Evolutionary conservation across 371 early-diverging fungal genomes (phyloP).

Genomic region (Smittium mucronatum): DNA sequence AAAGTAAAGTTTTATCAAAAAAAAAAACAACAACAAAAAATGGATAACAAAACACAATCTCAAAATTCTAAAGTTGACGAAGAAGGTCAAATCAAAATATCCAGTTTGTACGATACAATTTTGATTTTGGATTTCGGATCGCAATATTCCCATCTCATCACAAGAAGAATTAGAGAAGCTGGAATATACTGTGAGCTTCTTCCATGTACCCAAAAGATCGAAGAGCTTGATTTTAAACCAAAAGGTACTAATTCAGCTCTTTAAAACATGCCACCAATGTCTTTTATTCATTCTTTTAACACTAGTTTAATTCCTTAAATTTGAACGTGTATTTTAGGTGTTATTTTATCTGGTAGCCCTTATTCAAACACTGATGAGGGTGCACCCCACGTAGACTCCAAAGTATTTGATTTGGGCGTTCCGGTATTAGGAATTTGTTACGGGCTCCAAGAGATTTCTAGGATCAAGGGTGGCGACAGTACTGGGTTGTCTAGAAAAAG

Average conservation of each 20-base stretch:
- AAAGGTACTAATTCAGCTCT: constrained; percentile 60
- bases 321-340: no score
- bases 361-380: constrained; percentile 90
- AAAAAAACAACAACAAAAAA: no score
- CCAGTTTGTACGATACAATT: constrained; percentile 76
- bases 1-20: no score
- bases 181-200: constrained; percentile 96
- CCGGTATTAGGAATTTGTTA: constrained; percentile 96
- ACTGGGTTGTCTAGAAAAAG: constrained; percentile 69
- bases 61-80: not conserved
- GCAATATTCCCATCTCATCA: constrained; percentile 94
- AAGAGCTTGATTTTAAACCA: constrained; percentile 85
- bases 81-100: constrained; percentile 19
- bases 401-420: constrained; percentile 72
- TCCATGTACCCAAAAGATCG: constrained; percentile 89
- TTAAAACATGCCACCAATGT: no score
- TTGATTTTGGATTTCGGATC: constrained; percentile 97
- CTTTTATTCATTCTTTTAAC: no score
- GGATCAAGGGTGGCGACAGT: constrained; percentile 58
- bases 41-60: not conserved
- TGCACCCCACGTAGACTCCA: constrained; percentile 88
- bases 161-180: constrained; percentile 86
- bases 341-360: constrained; percentile 91
- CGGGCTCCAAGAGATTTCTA: constrained; percentile 89
- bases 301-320: no score